Evolutionary conservation across 371 early-diverging fungal genomes (phyloP).

Genomic region (Choanephora cucurbitarum): DNA sequence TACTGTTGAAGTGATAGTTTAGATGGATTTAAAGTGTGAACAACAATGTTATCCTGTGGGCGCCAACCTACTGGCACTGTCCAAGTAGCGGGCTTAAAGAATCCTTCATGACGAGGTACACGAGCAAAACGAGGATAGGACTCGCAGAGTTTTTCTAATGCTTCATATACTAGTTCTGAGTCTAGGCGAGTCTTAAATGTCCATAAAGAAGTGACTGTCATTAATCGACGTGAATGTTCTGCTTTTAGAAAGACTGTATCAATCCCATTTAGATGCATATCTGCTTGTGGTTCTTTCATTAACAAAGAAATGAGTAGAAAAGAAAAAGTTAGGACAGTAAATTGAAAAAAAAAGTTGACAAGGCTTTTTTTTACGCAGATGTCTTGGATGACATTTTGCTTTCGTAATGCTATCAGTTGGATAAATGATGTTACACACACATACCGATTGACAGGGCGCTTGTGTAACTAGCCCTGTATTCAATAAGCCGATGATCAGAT

Average conservation of each 20-base stretch:
- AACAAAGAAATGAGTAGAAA: not conserved
- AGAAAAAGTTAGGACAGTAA: not conserved
- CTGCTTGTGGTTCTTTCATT: not conserved
- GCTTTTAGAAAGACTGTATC: constrained; percentile 36
- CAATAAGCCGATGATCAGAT: no score
- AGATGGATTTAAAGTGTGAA: constrained; percentile 28
- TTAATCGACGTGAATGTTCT: constrained; percentile 34
- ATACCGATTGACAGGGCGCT: not conserved
- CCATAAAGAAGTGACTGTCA: constrained; percentile 41
- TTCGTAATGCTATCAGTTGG: not conserved
- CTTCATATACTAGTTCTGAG: constrained; percentile 12
- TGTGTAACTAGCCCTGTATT: no score
- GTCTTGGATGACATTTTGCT: not conserved
- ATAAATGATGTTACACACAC: not conserved
- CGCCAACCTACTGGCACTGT: constrained; percentile 17
- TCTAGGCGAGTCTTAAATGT: constrained; percentile 27
- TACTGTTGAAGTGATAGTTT: constrained; percentile 25
- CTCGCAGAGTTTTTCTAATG: constrained; percentile 23
- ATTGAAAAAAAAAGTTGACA: no score
- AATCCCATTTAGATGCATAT: constrained; percentile 18
- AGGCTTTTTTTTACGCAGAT: not conserved
- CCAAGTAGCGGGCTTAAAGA: constrained; percentile 30
- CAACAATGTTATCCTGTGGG: constrained; percentile 19
- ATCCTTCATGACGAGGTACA: constrained; percentile 21
- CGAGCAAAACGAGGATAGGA: constrained; percentile 28